A percentile compares a stretch with the other conserved stretches of the same genome.
These are phyloP conservation scores for Polyporus tsugae DNA, from an alignment of 1,284 basidiomycete genomes.

Conservation along the genomic window DNA sequence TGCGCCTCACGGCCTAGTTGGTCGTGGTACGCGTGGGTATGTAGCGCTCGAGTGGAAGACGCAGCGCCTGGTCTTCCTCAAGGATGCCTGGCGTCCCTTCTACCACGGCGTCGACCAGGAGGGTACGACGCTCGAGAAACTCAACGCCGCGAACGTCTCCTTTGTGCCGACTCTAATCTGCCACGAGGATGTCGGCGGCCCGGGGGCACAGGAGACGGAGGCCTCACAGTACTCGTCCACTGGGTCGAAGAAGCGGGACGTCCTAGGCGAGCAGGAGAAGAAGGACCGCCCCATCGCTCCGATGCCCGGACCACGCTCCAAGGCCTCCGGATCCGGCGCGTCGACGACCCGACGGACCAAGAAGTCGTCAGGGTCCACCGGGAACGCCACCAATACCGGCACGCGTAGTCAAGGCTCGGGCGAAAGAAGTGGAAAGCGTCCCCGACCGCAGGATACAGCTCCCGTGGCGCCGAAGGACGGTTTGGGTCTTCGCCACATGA, in stretches of 20 bases:
- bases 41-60: slow-evolving; percentile 12
- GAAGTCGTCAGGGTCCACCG: background rate
- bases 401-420: background rate
- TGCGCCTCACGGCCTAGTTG: background rate
- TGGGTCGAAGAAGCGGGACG: background rate
- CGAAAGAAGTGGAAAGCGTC: background rate
- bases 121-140: background rate
- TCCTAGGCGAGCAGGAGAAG: background rate
- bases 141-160: background rate
- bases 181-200: background rate
- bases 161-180: slow-evolving; percentile 3
- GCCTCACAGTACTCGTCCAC: background rate
- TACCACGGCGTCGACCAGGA: slow-evolving; percentile 4
- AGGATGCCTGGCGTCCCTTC: slow-evolving; percentile 12
- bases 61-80: slow-evolving; percentile 15
- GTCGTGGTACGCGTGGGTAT: slow-evolving; percentile 13
- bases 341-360: background rate
- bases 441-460: background rate
- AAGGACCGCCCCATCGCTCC: background rate
- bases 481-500: slow-evolving; percentile 10
- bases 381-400: background rate
- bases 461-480: background rate
- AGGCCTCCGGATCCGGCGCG: background rate
- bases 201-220: background rate
- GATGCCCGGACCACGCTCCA: background rate